Base-by-base conservation (phyloP, 2,329 filamentous ascomycete genomes). In the Scedosporium minutisporum region DNA sequence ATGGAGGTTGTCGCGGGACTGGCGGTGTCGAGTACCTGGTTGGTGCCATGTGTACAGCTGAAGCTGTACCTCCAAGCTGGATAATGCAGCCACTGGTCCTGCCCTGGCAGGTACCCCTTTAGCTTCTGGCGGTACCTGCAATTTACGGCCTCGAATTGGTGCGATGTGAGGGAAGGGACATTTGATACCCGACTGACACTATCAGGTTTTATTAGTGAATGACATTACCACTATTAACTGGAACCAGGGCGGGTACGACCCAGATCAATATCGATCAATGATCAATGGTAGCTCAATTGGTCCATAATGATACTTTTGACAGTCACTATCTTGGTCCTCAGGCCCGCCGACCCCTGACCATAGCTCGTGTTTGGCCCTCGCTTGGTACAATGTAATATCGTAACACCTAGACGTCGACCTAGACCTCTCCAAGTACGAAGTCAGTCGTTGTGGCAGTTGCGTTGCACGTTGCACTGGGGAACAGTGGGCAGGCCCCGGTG, bases 351-450 rank as follows among this genome's bases (percentile, higher is more conserved):
- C 57, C 57, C 57, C 57, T 59, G 57, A 42, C 41, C 57, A 42
- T 25, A 42, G 57, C 41, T 59, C 57, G 33, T 59, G 57, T 59
- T 38, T 59, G 57, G 29, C 16, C 57, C 29, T 59, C 21, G 12
- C 29, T 38, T 14, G 33, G 33, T 38, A 12, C 29, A 21, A 21
- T 58, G 57, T 59, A 44, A 25, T 38, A 59, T 59, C 38, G 57
- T 59, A 59, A 44, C 57, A 59, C 57, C 57, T 59, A n/a, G 38
- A 59, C 57, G 9, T 25, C 55, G 51, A 55, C 51, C 51, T 21
- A 23, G 51, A n/a, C 44, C 44, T 48, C 33, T 12, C 33, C 9
- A 38, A 38, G 33, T 12, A 38, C 33, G 33, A 38, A 38, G 33
- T 38, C 33, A 14, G 33, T 38, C 33, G 33, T 38, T 38, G 33